phyloP scores from a whole-genome alignment of 345 rosid species.

The Euclidium syriacum region DNA sequence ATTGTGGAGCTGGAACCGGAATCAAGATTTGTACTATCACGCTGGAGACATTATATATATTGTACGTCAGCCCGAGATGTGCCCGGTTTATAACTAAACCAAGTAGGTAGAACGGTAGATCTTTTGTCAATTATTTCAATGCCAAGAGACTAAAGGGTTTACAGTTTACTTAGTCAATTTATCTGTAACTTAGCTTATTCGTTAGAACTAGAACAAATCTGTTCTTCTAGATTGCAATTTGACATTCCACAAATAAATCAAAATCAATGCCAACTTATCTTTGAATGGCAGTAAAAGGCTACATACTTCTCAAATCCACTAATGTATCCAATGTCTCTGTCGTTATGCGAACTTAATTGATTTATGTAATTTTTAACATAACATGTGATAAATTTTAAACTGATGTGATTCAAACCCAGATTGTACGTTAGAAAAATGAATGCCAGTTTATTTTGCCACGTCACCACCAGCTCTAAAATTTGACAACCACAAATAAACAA shows the following conservation, averaged over 20 bases:
- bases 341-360: not conserved
- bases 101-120: slow-evolving; percentile 7
- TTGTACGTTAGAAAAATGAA: no score
- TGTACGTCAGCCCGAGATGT: slow-evolving; percentile 59
- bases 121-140: not conserved
- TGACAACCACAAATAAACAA: not conserved
- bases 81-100: slow-evolving; percentile 28
- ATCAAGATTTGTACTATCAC: slow-evolving; percentile 44
- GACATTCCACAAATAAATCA: no score
- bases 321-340: no score
- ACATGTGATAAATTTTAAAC: no score
- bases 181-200: not conserved
- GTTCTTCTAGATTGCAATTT: no score
- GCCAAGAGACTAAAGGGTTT: not conserved
- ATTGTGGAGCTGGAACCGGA: slow-evolving; percentile 80
- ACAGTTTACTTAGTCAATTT: not conserved
- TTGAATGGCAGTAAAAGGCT: no score
- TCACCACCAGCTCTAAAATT: no score
- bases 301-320: no score
- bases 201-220: not conserved
- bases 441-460: no score
- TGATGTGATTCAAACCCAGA: no score
- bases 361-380: no score
- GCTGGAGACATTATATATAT: slow-evolving; percentile 59
- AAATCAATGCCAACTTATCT: no score